Conservation (phyloP, 805 yeast genomes). For the Candida hungchunana region DNA sequence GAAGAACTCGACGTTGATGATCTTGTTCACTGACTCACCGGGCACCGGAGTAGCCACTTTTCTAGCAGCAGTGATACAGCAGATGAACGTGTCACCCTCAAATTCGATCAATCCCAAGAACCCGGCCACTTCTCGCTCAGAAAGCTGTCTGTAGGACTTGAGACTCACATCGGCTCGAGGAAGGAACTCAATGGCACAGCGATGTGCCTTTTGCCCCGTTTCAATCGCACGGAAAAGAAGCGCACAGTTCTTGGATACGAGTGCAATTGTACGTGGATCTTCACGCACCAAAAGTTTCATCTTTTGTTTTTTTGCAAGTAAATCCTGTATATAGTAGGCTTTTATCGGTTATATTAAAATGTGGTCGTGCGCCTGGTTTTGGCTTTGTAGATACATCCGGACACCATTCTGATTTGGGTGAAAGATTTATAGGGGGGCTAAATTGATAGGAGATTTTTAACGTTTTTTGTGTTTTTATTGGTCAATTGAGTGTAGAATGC, state of each 20-base stretch:
- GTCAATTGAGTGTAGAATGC: no score
- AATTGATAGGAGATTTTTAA: no score
- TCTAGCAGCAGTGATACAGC: constrained; percentile 71
- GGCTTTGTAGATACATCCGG: no score
- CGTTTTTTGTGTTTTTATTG: no score
- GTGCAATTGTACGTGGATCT: constrained; percentile 37
- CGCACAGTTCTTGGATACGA: constrained; percentile 40
- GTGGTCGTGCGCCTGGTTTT: no score
- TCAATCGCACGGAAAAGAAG: constrained; percentile 41
- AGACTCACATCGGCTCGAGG: constrained; percentile 34
- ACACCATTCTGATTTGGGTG: no score
- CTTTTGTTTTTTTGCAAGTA: not conserved
- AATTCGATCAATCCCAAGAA: constrained; percentile 79
- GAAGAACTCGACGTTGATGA: constrained; percentile 81
- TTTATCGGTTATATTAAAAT: no score
- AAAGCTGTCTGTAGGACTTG: constrained; percentile 39
- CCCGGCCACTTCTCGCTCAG: constrained; percentile 49
- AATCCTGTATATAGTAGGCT: not conserved
- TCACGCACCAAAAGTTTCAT: constrained; percentile 37
- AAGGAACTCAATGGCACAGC: constrained; percentile 48
- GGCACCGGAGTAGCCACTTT: constrained; percentile 81
- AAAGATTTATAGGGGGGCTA: no score
- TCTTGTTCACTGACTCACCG: constrained; percentile 74
- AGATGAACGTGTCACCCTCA: constrained; percentile 62
- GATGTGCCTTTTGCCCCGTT: constrained; percentile 26